These are phyloP conservation scores for Cnidoscolus chayamansa DNA, from an alignment of 441 rosid species.

Conservation along the genomic window DNA sequence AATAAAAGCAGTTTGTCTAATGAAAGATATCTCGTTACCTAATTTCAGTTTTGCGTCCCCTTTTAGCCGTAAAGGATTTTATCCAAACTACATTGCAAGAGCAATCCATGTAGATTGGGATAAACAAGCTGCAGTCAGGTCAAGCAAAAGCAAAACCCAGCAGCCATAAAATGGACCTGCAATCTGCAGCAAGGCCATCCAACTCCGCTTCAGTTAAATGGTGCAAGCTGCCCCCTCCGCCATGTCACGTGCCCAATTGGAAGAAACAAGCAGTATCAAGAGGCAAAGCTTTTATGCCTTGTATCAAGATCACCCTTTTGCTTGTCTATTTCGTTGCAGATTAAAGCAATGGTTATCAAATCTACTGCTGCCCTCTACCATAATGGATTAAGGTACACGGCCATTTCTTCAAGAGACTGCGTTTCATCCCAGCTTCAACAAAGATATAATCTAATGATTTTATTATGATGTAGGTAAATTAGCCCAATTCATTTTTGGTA, in stretches of 20 bases:
- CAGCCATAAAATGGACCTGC: background rate
- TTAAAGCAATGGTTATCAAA: background rate
- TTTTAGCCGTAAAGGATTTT: no score
- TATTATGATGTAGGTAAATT: no score
- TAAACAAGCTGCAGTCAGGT: background rate
- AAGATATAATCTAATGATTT: no score
- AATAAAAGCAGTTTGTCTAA: constrained; percentile 1
- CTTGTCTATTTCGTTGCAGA: background rate
- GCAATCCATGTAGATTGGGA: background rate
- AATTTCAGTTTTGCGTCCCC: background rate
- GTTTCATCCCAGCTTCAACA: background rate
- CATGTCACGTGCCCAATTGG: background rate
- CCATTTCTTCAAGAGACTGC: background rate
- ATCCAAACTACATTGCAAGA: background rate
- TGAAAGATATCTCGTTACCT: constrained; percentile 5
- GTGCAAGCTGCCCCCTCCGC: background rate
- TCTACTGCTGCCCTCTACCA: background rate
- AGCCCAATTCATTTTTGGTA: background rate
- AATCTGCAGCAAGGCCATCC: no score
- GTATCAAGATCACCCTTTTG: background rate
- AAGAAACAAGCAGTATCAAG: no score
- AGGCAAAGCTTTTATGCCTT: background rate
- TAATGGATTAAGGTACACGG: background rate
- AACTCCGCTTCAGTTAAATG: background rate
- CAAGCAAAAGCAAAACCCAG: background rate